Evolutionary conservation across 306 rosid genomes (phyloP).

Genomic region (Vicia faba): DNA sequence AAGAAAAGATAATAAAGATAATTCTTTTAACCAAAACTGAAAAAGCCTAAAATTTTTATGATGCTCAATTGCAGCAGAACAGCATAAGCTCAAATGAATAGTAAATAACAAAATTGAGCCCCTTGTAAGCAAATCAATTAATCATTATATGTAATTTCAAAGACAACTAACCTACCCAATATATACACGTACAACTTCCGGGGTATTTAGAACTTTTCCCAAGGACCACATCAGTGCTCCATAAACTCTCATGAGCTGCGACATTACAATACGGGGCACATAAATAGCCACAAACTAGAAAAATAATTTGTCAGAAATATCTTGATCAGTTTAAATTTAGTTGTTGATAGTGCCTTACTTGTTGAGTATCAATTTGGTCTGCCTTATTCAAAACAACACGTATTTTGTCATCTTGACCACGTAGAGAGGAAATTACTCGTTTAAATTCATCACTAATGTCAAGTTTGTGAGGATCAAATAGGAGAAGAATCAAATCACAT

Average conservation of each 20-base stretch:
- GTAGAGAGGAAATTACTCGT: conserved; percentile 75
- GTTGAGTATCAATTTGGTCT: conserved; percentile 98
- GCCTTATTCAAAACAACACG: conserved; percentile 97
- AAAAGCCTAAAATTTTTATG: neutral
- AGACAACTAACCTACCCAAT: conserved; percentile 65
- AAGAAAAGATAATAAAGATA: conserved; percentile 8
- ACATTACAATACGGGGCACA: neutral
- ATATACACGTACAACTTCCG: conserved; percentile 91
- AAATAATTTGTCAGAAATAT: neutral
- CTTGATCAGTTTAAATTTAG: neutral
- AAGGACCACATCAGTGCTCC: conserved; percentile 99
- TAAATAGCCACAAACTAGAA: conserved; percentile 10
- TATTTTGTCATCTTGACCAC: conserved; percentile 91
- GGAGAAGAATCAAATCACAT: conserved; percentile 89
- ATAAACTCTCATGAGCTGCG: conserved; percentile 94
- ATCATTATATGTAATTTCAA: conserved; percentile 7
- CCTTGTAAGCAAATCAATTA: conserved; percentile 2
- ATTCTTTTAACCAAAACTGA: conserved; percentile 14
- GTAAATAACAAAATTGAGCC: conserved; percentile 15
- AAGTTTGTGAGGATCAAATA: conserved; percentile 92
- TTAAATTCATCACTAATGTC: conserved; percentile 94
- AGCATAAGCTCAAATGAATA: neutral
- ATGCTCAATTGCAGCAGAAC: neutral
- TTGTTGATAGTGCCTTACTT: conserved; percentile 50
- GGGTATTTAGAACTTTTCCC: conserved; percentile 86